phyloP scores from a whole-genome alignment of 345 rosid species.

The Pistacia atlantica region DNA sequence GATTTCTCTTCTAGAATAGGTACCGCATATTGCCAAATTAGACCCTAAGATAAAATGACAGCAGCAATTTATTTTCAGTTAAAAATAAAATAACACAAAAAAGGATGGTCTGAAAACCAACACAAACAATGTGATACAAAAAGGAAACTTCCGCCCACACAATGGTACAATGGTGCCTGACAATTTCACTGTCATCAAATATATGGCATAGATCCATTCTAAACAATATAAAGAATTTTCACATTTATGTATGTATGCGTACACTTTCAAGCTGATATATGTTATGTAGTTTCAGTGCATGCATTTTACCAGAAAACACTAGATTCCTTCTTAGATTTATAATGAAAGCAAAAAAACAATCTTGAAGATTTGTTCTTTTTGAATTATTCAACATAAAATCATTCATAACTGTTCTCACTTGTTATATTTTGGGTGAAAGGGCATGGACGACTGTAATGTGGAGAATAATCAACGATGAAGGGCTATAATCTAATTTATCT shows the following conservation, averaged over 20 bases:
- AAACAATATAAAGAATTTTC: no score
- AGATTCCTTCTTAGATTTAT: no score
- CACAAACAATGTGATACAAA: not conserved
- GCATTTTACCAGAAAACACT: no score
- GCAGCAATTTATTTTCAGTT: slow-evolving; percentile 13
- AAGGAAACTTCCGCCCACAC: not conserved
- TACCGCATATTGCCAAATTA: slow-evolving; percentile 95
- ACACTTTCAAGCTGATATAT: no score
- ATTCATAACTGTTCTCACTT: no score
- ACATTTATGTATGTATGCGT: not conserved
- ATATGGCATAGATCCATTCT: not conserved
- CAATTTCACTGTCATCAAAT: not conserved
- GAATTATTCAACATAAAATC: no score
- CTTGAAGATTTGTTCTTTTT: no score
- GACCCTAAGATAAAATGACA: slow-evolving; percentile 51
- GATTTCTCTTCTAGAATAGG: slow-evolving; percentile 95
- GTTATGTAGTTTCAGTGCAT: no score
- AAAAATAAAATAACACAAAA: not conserved
- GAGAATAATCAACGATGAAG: not conserved
- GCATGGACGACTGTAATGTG: not conserved
- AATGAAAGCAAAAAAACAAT: no score
- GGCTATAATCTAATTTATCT: not conserved
- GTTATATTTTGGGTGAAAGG: no score
- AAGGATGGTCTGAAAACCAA: not conserved
- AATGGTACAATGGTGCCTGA: not conserved